Conservation (phyloP, 192 early-diverging fungal genomes). For the Backusella psychrophila region DNA sequence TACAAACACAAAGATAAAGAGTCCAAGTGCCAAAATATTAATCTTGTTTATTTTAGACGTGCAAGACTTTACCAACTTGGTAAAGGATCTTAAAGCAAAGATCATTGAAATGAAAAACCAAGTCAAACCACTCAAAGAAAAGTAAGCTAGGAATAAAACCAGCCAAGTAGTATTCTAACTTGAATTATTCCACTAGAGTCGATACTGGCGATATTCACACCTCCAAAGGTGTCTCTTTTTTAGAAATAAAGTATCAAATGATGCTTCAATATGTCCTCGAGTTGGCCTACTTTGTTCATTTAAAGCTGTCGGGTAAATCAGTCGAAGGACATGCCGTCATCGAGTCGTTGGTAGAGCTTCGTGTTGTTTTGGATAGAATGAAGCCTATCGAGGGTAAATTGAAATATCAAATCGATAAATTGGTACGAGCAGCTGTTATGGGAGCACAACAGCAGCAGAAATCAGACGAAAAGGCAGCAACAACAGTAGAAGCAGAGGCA, state of each 20-base stretch:
- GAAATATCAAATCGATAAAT: slow-evolving; percentile 97
- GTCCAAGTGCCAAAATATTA: too few species aligned
- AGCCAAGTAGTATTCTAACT: not conserved
- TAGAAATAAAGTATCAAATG: slow-evolving; percentile 88
- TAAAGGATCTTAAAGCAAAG: slow-evolving; percentile 42
- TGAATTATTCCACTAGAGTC: slow-evolving; percentile 39
- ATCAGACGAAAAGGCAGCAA: slow-evolving; percentile 8
- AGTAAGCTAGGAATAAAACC: slow-evolving; percentile 24
- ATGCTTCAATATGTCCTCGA: slow-evolving; percentile 85
- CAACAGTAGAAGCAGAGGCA: not conserved
- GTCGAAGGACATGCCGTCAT: slow-evolving; percentile 64
- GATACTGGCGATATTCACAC: slow-evolving; percentile 59
- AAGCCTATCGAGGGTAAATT: slow-evolving; percentile 91
- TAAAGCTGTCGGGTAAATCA: slow-evolving; percentile 74
- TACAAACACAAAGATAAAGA: not conserved
- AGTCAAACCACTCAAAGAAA: slow-evolving; percentile 41
- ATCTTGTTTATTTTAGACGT: slow-evolving; percentile 17
- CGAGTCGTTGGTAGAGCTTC: slow-evolving; percentile 68
- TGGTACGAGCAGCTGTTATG: slow-evolving; percentile 67
- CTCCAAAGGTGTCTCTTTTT: slow-evolving; percentile 78
- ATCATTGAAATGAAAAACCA: slow-evolving; percentile 42
- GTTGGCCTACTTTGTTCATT: slow-evolving; percentile 70
- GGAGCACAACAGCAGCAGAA: slow-evolving; percentile 40
- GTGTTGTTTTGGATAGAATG: slow-evolving; percentile 90
- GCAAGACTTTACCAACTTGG: slow-evolving; percentile 32